These are phyloP conservation scores for Aspergillus mulundensis DNA, from an alignment of 495 filamentous ascomycete species.

Conservation along the genomic window DNA sequence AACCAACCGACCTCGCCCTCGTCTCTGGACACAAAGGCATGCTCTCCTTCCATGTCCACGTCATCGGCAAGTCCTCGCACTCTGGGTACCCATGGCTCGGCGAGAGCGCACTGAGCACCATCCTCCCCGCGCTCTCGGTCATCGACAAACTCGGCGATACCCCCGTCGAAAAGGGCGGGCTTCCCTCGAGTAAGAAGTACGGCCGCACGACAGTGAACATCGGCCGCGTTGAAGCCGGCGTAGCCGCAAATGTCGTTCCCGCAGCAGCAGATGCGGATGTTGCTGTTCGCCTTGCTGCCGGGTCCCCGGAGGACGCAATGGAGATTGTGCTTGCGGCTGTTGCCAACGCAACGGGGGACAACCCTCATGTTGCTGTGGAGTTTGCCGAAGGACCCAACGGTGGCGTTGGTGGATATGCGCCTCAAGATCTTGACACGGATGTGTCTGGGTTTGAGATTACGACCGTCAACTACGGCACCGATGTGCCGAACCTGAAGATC, in stretches of 20 bases:
- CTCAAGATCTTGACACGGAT: constrained; percentile 73
- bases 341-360: constrained; percentile 51
- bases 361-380: constrained; percentile 56
- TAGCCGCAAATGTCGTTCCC: constrained; percentile 85
- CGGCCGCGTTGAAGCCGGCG: constrained; percentile 71
- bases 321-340: constrained; percentile 53
- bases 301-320: constrained; percentile 52
- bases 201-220: constrained; percentile 88
- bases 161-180: constrained; percentile 39
- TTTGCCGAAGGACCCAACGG: constrained; percentile 33
- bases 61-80: constrained; percentile 76
- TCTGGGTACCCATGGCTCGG: constrained; percentile 88
- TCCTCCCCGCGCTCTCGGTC: constrained; percentile 62
- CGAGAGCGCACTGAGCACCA: constrained; percentile 68
- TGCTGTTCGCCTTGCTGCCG: constrained; percentile 69
- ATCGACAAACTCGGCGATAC: constrained; percentile 54
- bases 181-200: constrained; percentile 71
- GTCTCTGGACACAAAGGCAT: constrained; percentile 89
- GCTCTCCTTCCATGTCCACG: constrained; percentile 56
- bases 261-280: constrained; percentile 63
- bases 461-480: constrained; percentile 88
- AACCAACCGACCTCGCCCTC: constrained; percentile 84
- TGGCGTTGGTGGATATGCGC: constrained; percentile 56
- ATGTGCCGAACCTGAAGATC: constrained; percentile 70
- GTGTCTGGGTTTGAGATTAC: constrained; percentile 76